These are phyloP conservation scores for Penicillium canariense DNA, from an alignment of 495 filamentous ascomycete species.

Conservation along the genomic window DNA sequence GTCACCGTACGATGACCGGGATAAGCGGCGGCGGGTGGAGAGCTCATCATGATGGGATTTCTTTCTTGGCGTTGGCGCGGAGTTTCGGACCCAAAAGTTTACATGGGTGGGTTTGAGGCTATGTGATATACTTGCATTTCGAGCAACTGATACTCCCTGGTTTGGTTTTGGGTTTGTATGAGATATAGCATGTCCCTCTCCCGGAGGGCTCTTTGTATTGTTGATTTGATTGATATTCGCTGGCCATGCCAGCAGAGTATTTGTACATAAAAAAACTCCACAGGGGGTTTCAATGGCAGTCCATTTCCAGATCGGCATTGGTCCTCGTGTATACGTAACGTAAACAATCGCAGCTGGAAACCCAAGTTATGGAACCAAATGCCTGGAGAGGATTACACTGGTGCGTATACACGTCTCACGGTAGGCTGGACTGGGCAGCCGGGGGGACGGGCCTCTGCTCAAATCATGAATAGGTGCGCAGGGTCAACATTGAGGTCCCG, in stretches of 20 bases:
- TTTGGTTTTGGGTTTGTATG: not conserved
- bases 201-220: slow-evolving; percentile 13
- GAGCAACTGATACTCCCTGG: slow-evolving; percentile 9
- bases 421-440: not conserved
- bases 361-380: not conserved
- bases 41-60: slow-evolving; percentile 25
- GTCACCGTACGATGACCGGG: slow-evolving; percentile 60
- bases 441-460: not conserved
- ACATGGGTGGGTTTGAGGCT: slow-evolving; percentile 10
- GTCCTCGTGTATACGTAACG: not conserved
- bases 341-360: not conserved
- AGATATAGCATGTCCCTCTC: slow-evolving; percentile 7
- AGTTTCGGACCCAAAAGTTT: slow-evolving; percentile 12
- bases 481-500: not conserved
- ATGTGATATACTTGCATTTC: slow-evolving; percentile 13
- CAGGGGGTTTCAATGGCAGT: not conserved
- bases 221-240: slow-evolving; percentile 1
- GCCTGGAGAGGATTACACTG: not conserved
- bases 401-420: not conserved
- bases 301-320: not conserved
- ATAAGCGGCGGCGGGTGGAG: slow-evolving; percentile 67
- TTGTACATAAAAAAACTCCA: slow-evolving; percentile 11
- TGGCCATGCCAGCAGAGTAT: not conserved
- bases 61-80: slow-evolving; percentile 27
- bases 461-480: not conserved